These are phyloP conservation scores for Cordyceps cateniannulata DNA, from an alignment of 2,329 filamentous ascomycete genomes.

Conservation along the genomic window DNA sequence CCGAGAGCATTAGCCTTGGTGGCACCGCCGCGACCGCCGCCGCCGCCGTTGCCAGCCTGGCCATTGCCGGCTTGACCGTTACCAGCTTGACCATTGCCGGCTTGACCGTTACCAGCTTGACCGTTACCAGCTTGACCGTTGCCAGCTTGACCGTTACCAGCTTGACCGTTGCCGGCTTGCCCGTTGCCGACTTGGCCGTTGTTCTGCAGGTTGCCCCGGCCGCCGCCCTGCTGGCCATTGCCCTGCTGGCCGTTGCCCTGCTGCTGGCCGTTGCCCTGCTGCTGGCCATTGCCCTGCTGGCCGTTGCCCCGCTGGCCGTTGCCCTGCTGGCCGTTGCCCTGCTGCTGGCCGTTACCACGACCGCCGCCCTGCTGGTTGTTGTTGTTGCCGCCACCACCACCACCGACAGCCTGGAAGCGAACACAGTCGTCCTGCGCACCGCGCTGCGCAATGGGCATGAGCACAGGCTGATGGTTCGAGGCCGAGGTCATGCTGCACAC, in stretches of 20 bases:
- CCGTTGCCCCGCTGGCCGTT: conserved; percentile 5
- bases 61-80: not conserved
- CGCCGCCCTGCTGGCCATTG: not conserved
- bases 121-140: too few relatives aligned
- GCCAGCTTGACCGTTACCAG: not conserved
- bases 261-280: not conserved
- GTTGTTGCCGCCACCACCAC: conserved; percentile 19
- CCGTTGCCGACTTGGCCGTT: not conserved
- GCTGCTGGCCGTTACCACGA: conserved; percentile 1
- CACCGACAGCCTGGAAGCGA: conserved; percentile 46
- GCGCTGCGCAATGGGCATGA: conserved; percentile 62
- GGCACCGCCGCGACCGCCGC: conserved; percentile 22
- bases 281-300: conserved; percentile 8
- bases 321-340: conserved; percentile 10
- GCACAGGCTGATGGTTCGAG: conserved; percentile 60
- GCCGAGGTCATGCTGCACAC: conserved; percentile 57
- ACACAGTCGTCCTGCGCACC: conserved; percentile 61
- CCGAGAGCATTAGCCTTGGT: conserved; percentile 34
- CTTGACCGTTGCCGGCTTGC: conserved; percentile 4
- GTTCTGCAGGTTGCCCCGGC: conserved; percentile 11
- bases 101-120: not conserved
- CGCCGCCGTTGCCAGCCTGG: not conserved
- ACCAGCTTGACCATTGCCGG: not conserved
- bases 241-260: not conserved
- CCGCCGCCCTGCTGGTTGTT: conserved; percentile 7